phyloP scores from a whole-genome alignment of 2,329 filamentous ascomycete species.

The Aaosphaeria arxii region DNA sequence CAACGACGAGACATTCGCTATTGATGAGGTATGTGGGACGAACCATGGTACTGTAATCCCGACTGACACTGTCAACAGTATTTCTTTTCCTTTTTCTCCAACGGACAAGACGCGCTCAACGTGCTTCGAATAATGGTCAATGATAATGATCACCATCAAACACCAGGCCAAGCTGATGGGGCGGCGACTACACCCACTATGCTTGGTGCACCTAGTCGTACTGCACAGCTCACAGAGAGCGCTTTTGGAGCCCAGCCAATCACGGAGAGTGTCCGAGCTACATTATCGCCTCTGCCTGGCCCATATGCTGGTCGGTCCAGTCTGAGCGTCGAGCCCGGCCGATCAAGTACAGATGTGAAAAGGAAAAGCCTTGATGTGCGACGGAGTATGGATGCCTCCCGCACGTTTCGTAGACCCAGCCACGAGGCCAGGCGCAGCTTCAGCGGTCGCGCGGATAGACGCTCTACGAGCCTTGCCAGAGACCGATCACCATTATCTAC shows the following conservation, averaged over 20 bases:
- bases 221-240: constrained; percentile 13
- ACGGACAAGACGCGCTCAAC: constrained; percentile 77
- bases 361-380: constrained; percentile 40
- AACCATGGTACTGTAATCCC: neutral
- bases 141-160: constrained; percentile 50
- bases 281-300: constrained; percentile 41
- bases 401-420: constrained; percentile 51
- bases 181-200: constrained; percentile 13
- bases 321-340: constrained; percentile 42
- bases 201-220: constrained; percentile 7
- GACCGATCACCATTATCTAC: constrained; percentile 50
- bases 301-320: constrained; percentile 31
- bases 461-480: constrained; percentile 48
- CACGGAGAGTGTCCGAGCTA: constrained; percentile 42
- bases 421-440: constrained; percentile 55
- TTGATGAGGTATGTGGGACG: constrained; percentile 70
- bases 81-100: constrained; percentile 93
- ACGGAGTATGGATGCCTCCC: constrained; percentile 40
- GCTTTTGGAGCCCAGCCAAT: constrained; percentile 25
- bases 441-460: constrained; percentile 56
- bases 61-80: constrained; percentile 55
- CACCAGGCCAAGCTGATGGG: constrained; percentile 4
- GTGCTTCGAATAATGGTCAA: constrained; percentile 72
- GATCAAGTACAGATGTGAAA: constrained; percentile 37
- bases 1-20: constrained; percentile 88